Base-by-base conservation (phyloP, 768 basidiomycete genomes). In the Rhizopogon vinicolor region DNA sequence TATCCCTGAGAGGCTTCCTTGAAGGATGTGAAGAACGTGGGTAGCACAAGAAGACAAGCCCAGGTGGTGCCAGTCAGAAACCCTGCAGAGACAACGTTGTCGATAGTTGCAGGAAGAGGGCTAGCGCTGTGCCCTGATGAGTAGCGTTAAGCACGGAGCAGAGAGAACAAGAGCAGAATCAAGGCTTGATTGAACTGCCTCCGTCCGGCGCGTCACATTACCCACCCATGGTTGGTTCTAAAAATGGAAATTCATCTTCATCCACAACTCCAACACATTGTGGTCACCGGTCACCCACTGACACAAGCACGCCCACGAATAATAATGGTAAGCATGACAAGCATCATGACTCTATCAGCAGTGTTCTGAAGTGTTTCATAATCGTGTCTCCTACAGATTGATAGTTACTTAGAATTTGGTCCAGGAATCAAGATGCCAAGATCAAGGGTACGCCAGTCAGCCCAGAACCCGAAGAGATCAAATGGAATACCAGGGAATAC, bases 121-220 rank as follows among this genome's bases (percentile, higher is more conserved):
- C 22, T 35, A 22, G 22, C 14, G 48, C 35, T 35, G 22, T 16
- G 52, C 33, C n/a, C 43, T 54, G 58, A 35, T 49, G 46, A 42
- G 40, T 52, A 53, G 35, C 8, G 35, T 37, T 3, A 25, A 49
- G 33, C 14, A 45, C 41, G 25, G 33, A 28, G 12, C 52, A 52
- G 56, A 39, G 56, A 51, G 52, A 57, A 50, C 37, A 41, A 54
- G 59, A 58, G 45, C 49, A 46, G 43, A 42, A 44, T 35, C 29
- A 29, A 31, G 43, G 33, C 35, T 9, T 13, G 35, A 35, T 25
- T 14, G 22, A 45, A 58, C 46, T 55, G 53, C 53, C 39, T 42
- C 41, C 54, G 53, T 45, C 9, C 31, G 19, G 45, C 22, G 35
- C 35, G 19, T 49, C 48, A 22, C 31, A 50, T 31, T 44, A 35